Conservation (phyloP, 2,329 filamentous ascomycete genomes). For the Mycogone perniciosa region DNA sequence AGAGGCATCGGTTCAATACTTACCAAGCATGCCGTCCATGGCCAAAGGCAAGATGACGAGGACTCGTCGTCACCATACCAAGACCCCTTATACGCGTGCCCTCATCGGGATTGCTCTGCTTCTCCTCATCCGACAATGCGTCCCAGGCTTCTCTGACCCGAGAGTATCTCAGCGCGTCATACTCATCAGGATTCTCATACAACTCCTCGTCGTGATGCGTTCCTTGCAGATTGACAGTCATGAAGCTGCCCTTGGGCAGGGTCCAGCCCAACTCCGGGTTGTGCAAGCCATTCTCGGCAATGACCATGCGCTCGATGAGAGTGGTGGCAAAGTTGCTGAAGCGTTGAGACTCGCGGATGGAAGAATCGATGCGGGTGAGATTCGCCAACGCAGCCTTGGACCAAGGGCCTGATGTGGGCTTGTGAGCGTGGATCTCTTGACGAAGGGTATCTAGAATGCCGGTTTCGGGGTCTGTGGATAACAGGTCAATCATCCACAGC, state of each 20-base stretch:
- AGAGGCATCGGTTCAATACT: constrained; percentile 11
- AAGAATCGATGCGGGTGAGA: constrained; percentile 43
- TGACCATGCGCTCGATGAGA: constrained; percentile 40
- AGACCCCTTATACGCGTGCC: constrained; percentile 30
- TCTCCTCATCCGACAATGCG: constrained; percentile 20
- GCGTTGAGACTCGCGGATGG: constrained; percentile 48
- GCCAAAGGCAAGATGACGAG: constrained; percentile 47
- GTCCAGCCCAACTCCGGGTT: constrained; percentile 27
- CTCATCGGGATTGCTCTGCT: constrained; percentile 25
- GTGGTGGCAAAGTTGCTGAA: constrained; percentile 41
- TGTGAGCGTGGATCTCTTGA: constrained; percentile 32
- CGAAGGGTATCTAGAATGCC: constrained; percentile 34
- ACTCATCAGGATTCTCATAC: constrained; percentile 36
- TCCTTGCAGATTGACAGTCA: constrained; percentile 39
- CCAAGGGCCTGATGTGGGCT: constrained; percentile 33
- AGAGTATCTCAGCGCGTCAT: constrained; percentile 46
- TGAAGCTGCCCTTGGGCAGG: constrained; percentile 34
- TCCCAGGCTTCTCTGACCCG: constrained; percentile 34
- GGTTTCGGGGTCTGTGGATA: constrained; percentile 31
- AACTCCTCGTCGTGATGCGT: constrained; percentile 42
- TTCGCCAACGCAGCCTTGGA: constrained; percentile 37
- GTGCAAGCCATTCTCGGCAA: constrained; percentile 37
- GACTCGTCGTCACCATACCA: constrained; percentile 48
- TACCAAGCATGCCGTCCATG: constrained; percentile 48
- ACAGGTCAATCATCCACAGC: constrained; percentile 40